phyloP scores from a whole-genome alignment of 495 filamentous ascomycete genomes.

The Mycothermus thermophilus region DNA sequence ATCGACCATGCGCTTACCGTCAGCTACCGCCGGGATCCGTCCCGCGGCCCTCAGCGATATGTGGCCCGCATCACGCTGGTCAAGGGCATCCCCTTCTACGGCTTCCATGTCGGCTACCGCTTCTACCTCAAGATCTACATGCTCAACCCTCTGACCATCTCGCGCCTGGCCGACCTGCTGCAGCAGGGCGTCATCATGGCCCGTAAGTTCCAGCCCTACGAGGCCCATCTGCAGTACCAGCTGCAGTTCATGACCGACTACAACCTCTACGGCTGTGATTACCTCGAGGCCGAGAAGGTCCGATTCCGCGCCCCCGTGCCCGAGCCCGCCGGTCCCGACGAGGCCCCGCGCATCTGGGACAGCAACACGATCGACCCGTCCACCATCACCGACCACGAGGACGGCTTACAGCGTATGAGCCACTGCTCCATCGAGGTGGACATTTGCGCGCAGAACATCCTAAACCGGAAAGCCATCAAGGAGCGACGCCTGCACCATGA shows the following conservation, averaged over 20 bases:
- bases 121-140: constrained; percentile 92
- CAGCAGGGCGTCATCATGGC: constrained; percentile 78
- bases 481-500: constrained; percentile 72
- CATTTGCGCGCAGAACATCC: constrained; percentile 73
- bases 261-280: constrained; percentile 87
- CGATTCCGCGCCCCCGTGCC: constrained; percentile 69
- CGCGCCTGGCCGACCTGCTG: constrained; percentile 67
- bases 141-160: constrained; percentile 70
- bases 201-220: constrained; percentile 73
- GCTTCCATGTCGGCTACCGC: constrained; percentile 81
- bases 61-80: constrained; percentile 83
- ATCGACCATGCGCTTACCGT: constrained; percentile 76
- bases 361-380: constrained; percentile 38
- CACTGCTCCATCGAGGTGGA: constrained; percentile 84
- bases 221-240: constrained; percentile 81
- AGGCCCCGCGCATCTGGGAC: constrained; percentile 61
- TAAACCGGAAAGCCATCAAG: constrained; percentile 62
- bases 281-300: constrained; percentile 47
- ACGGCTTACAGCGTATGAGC: constrained; percentile 63
- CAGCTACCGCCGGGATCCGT: constrained; percentile 62
- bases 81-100: constrained; percentile 92
- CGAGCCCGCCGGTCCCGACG: constrained; percentile 40
- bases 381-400: constrained; percentile 44
- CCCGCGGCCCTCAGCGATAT: constrained; percentile 52
- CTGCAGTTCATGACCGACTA: constrained; percentile 97